Evolutionary conservation across 2,329 filamentous ascomycete genomes (phyloP), one percentile per base, ranked within the genome.

Genomic region (Epichloe gansuensis): DNA sequence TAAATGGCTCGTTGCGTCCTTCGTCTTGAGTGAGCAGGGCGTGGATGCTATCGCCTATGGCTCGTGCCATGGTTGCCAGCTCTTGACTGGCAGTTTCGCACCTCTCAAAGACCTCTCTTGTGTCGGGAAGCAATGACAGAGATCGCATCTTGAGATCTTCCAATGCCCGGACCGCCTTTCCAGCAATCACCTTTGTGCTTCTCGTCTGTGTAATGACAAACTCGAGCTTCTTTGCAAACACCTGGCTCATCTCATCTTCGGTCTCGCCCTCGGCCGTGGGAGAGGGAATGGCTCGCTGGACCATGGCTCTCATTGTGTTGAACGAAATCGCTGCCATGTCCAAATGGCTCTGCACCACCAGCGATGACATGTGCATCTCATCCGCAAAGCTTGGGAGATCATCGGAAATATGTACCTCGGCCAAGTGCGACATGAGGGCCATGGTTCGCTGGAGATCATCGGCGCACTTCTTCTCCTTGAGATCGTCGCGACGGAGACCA

Each of bases 401-500:
- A 50, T 77, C 74, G 1, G 81, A 77, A 46, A 95, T 82, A 62
- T 95, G 83, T 23, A 91, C 83, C 63, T 91, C 87, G 9, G 82
- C 85, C 13, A 96, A 77, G 65, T 96, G 90, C n/a, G 81, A 80
- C 76, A 96, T 84, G 51, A 96, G 77, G 51, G 89, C 86, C 59
- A 94, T 87, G 6, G 88, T 91, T 51, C 86, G 82, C 61, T 91
- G 84, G 39, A 97, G 74, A 64, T 95, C 88, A 25, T 81, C 81
- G 0, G 87, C 83, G 63, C 90, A 90, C 61, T 88, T 85, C 65
- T 85, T 82, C 69, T 91, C 86, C 67, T 90, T 90, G 48, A 97
- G 72, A 52, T 95, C 90, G 59, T 95, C 90, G 50, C 82, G 83
- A 57, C 89, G 84, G 52, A 96, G 67, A 5, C 82, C 82, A 58